Conservation (phyloP, 768 basidiomycete species). For the Mycena galericulata region DNA sequence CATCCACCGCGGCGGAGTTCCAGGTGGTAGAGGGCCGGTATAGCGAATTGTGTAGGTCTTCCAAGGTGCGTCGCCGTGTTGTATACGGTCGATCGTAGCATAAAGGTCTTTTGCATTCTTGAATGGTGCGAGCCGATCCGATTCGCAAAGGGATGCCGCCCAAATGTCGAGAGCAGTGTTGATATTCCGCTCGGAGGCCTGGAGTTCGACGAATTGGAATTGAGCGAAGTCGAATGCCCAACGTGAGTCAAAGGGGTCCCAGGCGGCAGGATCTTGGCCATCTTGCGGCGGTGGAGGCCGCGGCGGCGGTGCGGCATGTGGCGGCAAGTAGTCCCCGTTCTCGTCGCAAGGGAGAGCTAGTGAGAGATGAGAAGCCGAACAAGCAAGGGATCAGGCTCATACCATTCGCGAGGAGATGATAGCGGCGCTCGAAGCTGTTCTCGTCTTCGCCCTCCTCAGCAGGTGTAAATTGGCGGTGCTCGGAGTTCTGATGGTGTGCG, state of each 20-base stretch:
- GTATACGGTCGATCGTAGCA: constrained; percentile 36
- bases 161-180: constrained; percentile 33
- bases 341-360: background rate
- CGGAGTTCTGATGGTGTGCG: background rate
- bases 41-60: constrained; percentile 25
- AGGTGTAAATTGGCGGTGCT: constrained; percentile 6
- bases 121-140: constrained; percentile 13
- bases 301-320: background rate
- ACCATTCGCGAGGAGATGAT: background rate
- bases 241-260: constrained; percentile 26
- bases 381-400: background rate
- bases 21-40: background rate
- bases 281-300: background rate
- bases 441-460: constrained; percentile 8
- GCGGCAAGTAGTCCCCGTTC: background rate
- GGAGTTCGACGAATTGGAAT: constrained; percentile 32
- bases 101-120: constrained; percentile 24
- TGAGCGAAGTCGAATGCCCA: constrained; percentile 32
- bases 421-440: background rate
- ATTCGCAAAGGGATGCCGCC: constrained; percentile 18
- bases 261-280: constrained; percentile 8
- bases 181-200: constrained; percentile 27
- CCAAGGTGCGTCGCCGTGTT: constrained; percentile 37
- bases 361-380: background rate
- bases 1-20: constrained; percentile 5